Evolutionary conservation across 2,329 filamentous ascomycete genomes (phyloP).

Genomic region (Monosporascus ibericus): DNA sequence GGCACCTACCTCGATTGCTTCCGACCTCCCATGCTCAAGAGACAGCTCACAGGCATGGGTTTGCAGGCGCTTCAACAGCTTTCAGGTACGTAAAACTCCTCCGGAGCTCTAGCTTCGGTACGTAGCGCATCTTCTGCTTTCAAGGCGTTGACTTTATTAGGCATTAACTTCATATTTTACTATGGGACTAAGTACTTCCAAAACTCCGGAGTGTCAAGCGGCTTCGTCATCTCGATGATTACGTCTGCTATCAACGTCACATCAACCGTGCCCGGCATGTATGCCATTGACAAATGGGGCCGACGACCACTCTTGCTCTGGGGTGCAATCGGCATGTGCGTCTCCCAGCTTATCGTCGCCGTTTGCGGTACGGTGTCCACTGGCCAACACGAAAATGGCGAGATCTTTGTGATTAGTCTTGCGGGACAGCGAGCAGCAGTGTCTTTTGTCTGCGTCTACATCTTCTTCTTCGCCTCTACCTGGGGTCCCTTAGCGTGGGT

Average conservation of each 20-base stretch:
- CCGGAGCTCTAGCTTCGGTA: too few species aligned
- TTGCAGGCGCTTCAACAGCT: slow-evolving; percentile 62
- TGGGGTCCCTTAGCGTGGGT: slow-evolving; percentile 69
- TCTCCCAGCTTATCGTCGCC: slow-evolving; percentile 35
- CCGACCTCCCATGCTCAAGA: slow-evolving; percentile 43
- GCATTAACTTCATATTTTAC: slow-evolving; percentile 57
- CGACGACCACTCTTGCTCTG: slow-evolving; percentile 62
- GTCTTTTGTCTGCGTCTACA: slow-evolving; percentile 66
- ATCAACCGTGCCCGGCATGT: slow-evolving; percentile 61
- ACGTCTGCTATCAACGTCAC: slow-evolving; percentile 62
- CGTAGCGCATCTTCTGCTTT: too few species aligned
- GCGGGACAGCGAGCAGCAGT: too few species aligned
- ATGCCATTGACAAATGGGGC: slow-evolving; percentile 61
- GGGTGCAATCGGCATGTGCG: slow-evolving; percentile 48
- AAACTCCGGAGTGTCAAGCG: slow-evolving; percentile 59
- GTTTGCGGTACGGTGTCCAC: slow-evolving; percentile 62
- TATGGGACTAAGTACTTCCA: slow-evolving; percentile 64
- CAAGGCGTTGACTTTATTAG: slow-evolving; percentile 27
- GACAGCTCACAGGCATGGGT: slow-evolving; percentile 59
- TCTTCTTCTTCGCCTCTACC: slow-evolving; percentile 62
- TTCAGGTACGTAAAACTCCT: too few species aligned
- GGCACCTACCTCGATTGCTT: slow-evolving; percentile 50
- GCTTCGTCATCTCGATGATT: slow-evolving; percentile 63
- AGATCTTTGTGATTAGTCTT: too few species aligned
- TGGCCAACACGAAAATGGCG: slow-evolving; percentile 14